These are phyloP conservation scores for Mortierella antarctica DNA, from an alignment of 192 early-diverging fungal genomes.

Conservation along the genomic window DNA sequence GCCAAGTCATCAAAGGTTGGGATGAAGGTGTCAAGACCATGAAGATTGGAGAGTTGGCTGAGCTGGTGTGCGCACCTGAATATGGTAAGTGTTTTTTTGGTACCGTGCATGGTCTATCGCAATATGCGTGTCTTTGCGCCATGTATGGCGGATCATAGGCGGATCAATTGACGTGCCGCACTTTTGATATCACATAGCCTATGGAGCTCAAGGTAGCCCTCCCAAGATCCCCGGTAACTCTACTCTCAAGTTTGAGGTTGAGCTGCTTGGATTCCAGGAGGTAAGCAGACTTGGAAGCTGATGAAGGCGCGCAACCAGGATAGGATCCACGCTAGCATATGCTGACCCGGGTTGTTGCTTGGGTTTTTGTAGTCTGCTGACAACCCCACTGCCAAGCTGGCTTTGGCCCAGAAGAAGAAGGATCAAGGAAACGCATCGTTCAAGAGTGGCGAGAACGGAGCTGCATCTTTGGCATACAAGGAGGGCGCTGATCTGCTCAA, in stretches of 20 bases:
- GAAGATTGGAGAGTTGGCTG: slow-evolving; percentile 56
- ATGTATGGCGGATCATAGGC: no score
- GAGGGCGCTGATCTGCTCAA: slow-evolving; percentile 43
- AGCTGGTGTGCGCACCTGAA: slow-evolving; percentile 48
- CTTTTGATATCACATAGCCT: slow-evolving; percentile 21
- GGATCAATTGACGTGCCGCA: no score
- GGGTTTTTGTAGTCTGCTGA: slow-evolving; percentile 31
- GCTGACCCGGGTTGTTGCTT: background rate
- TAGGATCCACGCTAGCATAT: background rate
- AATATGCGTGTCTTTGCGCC: background rate
- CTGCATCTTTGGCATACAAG: slow-evolving; percentile 44
- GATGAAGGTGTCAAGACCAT: slow-evolving; percentile 55
- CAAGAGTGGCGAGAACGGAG: slow-evolving; percentile 36
- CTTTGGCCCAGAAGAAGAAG: slow-evolving; percentile 47
- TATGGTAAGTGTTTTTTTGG: slow-evolving; percentile 36
- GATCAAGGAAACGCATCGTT: slow-evolving; percentile 54
- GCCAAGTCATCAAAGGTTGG: slow-evolving; percentile 56
- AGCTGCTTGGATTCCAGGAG: slow-evolving; percentile 53
- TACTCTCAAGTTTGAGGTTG: slow-evolving; percentile 55
- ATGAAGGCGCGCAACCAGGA: background rate
- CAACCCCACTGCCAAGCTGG: slow-evolving; percentile 42
- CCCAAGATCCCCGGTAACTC: slow-evolving; percentile 53
- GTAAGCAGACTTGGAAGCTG: slow-evolving; percentile 21
- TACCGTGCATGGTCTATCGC: background rate
- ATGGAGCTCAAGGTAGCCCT: slow-evolving; percentile 44